A percentile compares a stretch with the other conserved stretches of the same genome.
phyloP scores from a whole-genome alignment of 2,329 filamentous ascomycete species.

The Microdochium paspali region DNA sequence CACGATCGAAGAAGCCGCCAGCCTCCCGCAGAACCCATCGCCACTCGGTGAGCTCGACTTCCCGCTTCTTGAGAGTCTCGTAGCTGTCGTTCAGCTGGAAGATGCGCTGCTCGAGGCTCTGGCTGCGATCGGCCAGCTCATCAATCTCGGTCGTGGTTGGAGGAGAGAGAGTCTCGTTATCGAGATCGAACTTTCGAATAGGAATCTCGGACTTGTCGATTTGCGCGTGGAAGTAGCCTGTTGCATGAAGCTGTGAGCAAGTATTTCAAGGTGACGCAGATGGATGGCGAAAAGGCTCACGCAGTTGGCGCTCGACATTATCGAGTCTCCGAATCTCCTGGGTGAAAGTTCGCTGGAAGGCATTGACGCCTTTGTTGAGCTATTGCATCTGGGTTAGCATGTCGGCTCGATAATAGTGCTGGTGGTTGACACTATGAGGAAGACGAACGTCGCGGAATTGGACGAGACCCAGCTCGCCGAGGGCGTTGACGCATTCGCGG shows the following conservation, averaged over 20 bases:
- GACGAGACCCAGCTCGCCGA: slow-evolving; percentile 92
- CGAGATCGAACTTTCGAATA: slow-evolving; percentile 85
- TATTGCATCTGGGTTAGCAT: slow-evolving; percentile 25
- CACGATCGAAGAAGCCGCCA: slow-evolving; percentile 93
- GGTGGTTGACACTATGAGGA: slow-evolving; percentile 8
- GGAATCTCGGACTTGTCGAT: slow-evolving; percentile 89
- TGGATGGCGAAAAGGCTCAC: slow-evolving; percentile 43
- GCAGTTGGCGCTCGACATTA: slow-evolving; percentile 95
- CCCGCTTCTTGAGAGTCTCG: slow-evolving; percentile 94
- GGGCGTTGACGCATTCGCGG: slow-evolving; percentile 89
- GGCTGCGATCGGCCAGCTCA: slow-evolving; percentile 83
- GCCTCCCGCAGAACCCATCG: slow-evolving; percentile 95
- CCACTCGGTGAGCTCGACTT: slow-evolving; percentile 96
- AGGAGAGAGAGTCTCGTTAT: slow-evolving; percentile 74
- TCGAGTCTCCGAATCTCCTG: slow-evolving; percentile 95
- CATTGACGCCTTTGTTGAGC: slow-evolving; percentile 87
- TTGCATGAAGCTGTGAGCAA: slow-evolving; percentile 15
- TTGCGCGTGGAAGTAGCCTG: slow-evolving; percentile 88
- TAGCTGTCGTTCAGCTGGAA: slow-evolving; percentile 94
- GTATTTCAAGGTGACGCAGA: background rate
- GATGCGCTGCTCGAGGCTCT: slow-evolving; percentile 85
- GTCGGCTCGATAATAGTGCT: slow-evolving; percentile 2
- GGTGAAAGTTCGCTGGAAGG: slow-evolving; percentile 95
- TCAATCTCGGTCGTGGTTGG: slow-evolving; percentile 94
- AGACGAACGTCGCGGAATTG: slow-evolving; percentile 88